A percentile compares a stretch with the other conserved stretches of the same genome.
Conservation (phyloP, 2,329 filamentous ascomycete species). For the Aspergillus clavatus region DNA sequence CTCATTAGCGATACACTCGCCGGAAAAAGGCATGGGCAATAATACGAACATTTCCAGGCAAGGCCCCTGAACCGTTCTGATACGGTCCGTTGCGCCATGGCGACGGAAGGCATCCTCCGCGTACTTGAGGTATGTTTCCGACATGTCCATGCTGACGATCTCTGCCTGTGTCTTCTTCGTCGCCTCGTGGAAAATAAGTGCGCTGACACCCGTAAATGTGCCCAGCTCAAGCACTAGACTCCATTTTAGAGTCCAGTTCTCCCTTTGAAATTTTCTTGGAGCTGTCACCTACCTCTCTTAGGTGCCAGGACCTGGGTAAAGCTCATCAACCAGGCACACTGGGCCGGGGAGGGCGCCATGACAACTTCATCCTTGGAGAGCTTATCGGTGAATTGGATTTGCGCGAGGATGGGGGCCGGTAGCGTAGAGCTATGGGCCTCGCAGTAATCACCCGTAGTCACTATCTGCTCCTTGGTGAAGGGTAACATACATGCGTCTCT, state of each 20-base stretch:
- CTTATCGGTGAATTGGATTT: conserved; percentile 4
- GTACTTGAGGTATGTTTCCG: not conserved
- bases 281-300: conserved; percentile 1
- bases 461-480: conserved; percentile 3
- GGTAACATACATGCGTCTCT: conserved; percentile 5
- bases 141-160: conserved; percentile 3
- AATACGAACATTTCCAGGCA: not conserved
- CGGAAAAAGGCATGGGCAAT: not conserved
- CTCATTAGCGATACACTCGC: not conserved
- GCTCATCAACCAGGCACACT: conserved; percentile 4
- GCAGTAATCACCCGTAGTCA: conserved; percentile 3
- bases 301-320: conserved; percentile 1
- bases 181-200: conserved; percentile 1
- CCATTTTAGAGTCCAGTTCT: not conserved
- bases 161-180: conserved; percentile 2
- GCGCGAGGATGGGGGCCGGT: not conserved
- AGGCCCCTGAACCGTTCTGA: conserved; percentile 1
- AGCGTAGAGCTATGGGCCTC: not conserved
- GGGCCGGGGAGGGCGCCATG: conserved; percentile 3
- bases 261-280: too few relatives aligned
- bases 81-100: not conserved
- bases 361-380: conserved; percentile 4
- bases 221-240: conserved; percentile 3
- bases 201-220: conserved; percentile 3
- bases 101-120: conserved; percentile 1